Percentiles rank a stretch among this genome's conserved stretches.
phyloP scores from a whole-genome alignment of 805 yeast species.

The Naumovozyma castellii region DNA sequence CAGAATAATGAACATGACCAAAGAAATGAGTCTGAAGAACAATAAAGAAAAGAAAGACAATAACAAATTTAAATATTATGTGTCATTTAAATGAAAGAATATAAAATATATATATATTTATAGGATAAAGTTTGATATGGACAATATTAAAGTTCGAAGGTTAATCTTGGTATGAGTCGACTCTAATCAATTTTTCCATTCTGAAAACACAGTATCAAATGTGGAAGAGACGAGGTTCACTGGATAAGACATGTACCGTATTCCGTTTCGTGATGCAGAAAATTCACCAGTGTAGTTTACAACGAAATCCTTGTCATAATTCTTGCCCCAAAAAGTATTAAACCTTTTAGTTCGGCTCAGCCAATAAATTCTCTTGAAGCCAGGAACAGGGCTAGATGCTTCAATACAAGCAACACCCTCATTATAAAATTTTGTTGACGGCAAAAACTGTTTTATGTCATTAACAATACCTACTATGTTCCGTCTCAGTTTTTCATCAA shows the following conservation, averaged over 20 bases:
- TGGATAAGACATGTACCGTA: conserved; percentile 23
- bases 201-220: conserved; percentile 21
- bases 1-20: neutral
- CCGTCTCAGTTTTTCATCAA: conserved; percentile 10
- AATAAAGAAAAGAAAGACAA: no score
- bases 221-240: conserved; percentile 15
- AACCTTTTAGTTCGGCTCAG: conserved; percentile 22
- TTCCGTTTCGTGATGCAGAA: conserved; percentile 20
- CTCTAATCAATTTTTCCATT: no score
- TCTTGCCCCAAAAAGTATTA: conserved; percentile 18
- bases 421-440: conserved; percentile 18
- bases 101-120: no score
- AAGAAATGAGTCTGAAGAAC: no score
- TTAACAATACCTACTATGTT: conserved; percentile 9
- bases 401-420: conserved; percentile 22
- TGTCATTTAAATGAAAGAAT: neutral
- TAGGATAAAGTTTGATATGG: neutral
- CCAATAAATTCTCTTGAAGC: conserved; percentile 30
- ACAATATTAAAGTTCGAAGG: conserved; percentile 1
- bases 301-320: conserved; percentile 17
- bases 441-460: conserved; percentile 14
- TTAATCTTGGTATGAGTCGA: no score
- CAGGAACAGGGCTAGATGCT: conserved; percentile 20
- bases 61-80: neutral
- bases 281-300: conserved; percentile 11